Evolutionary conservation across 306 rosid species (phyloP), one percentile per base, ranked within the genome.

Genomic region (Cicer judaicum): DNA sequence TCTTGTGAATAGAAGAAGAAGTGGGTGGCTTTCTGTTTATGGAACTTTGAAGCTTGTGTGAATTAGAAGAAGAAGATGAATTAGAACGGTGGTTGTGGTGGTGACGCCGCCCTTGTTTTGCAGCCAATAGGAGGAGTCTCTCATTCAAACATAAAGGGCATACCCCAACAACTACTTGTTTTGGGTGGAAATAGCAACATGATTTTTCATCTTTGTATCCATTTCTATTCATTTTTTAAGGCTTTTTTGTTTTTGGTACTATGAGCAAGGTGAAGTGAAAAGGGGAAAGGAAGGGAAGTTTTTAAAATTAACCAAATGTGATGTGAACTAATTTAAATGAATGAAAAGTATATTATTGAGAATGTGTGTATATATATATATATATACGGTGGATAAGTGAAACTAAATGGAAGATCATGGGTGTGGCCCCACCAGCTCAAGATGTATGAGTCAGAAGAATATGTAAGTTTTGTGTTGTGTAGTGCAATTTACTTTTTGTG

Each of bases 111-210:
- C 87, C 85, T 74, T 85, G 91, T 75, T 64, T 95, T 43, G 97
- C 80, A 7, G 96, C 96, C 75, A 95, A 38, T 29, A 86, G 15
- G 44, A 89, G 86, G 43, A 95, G 98, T 70, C 90, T 89, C 85
- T 95, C 97, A 3, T 89, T 89, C 77, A 95, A 77, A 74, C 99
- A 95, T 5, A 85, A 77, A 63, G 99, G 79, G 43, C 99, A 95
- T 5, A 95, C 92, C 15, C 99, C 99, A n/a, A 92, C 64, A 42
- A 88, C 84, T 9, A 70, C 49, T 76, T 95, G 91, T 40, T 82
- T 84, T 7, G 98, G 98, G 72, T 95, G 99, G 81, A 95, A 89
- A 86, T 84, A 84, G 83, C 99, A 95, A 78, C 54, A 83, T 11
- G 92, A 43, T 72, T 78, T 79, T 67, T 85, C 96, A 8, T 89